phyloP scores from a whole-genome alignment of 257 asterid species.

The Anisodus tanguticus region DNA sequence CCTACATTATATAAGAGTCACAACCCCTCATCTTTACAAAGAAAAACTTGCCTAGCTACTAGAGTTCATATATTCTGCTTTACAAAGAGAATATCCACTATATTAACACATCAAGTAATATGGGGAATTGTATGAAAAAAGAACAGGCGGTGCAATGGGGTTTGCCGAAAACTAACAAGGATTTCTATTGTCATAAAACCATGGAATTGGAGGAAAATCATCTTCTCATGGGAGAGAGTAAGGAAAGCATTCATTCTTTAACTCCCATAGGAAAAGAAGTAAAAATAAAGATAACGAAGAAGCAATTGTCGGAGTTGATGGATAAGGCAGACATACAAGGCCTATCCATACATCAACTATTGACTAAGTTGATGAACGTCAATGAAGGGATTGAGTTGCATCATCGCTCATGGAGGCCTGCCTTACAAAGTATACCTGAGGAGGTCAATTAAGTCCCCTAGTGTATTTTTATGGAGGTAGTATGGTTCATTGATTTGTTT shows the following conservation, averaged over 20 bases:
- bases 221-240: not conserved
- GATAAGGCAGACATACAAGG: slow-evolving; percentile 41
- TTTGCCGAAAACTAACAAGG: slow-evolving; percentile 3
- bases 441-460: slow-evolving; percentile 27
- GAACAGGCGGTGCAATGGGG: slow-evolving; percentile 55
- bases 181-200: not conserved
- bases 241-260: not conserved
- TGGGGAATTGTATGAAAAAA: slow-evolving; percentile 71
- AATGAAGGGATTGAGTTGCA: slow-evolving; percentile 34
- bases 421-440: slow-evolving; percentile 56
- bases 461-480: not conserved
- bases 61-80: not conserved
- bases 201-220: slow-evolving; percentile 4
- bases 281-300: slow-evolving; percentile 61
- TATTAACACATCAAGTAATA: not conserved
- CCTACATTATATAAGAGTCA: not conserved
- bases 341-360: slow-evolving; percentile 41
- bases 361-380: slow-evolving; percentile 39
- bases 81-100: not conserved
- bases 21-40: not conserved
- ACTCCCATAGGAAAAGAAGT: slow-evolving; percentile 39
- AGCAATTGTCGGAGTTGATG: slow-evolving; percentile 52
- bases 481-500: not conserved
- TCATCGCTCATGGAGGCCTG: slow-evolving; percentile 51
- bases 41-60: not conserved